Percentiles rank a stretch among this genome's conserved stretches.
phyloP scores from a whole-genome alignment of 805 yeast species.

The Wickerhamiella lipophila region DNA sequence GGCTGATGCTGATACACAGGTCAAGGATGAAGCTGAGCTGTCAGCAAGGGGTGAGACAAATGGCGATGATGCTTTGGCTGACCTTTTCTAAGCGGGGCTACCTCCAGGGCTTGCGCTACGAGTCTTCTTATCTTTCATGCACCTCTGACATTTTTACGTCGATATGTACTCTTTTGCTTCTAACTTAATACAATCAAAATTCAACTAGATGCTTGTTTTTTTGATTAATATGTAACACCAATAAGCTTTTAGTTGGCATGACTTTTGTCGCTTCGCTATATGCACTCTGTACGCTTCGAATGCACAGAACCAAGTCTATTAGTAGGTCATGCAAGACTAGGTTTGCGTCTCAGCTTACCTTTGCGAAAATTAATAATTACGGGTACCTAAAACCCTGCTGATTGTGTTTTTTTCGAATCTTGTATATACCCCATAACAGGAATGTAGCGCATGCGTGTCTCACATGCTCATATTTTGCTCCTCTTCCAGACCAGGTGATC shows the following conservation, averaged over 20 bases:
- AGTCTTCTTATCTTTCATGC: background rate
- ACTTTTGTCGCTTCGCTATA: background rate
- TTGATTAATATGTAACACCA: constrained; percentile 4
- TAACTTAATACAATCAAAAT: too few species aligned
- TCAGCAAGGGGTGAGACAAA: constrained; percentile 16
- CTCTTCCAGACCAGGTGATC: background rate
- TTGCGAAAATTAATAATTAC: too few species aligned
- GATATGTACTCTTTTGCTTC: too few species aligned
- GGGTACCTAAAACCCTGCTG: too few species aligned
- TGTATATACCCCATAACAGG: background rate
- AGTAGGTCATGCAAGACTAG: too few species aligned
- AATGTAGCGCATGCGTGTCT: constrained; percentile 1
- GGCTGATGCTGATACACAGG: constrained; percentile 12
- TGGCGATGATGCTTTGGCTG: constrained; percentile 21
- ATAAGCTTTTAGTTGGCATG: background rate
- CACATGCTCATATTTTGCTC: background rate
- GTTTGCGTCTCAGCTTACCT: too few species aligned
- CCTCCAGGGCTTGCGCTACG: background rate
- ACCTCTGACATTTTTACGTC: too few species aligned
- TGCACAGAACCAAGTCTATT: too few species aligned
- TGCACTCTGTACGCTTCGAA: background rate
- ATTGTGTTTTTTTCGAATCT: too few species aligned
- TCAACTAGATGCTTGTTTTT: constrained; percentile 7
- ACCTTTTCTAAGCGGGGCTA: constrained; percentile 15
- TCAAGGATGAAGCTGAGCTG: constrained; percentile 15